These are phyloP conservation scores for Tranzscheliella williamsii DNA, from an alignment of 1,284 basidiomycete genomes.

Conservation along the genomic window DNA sequence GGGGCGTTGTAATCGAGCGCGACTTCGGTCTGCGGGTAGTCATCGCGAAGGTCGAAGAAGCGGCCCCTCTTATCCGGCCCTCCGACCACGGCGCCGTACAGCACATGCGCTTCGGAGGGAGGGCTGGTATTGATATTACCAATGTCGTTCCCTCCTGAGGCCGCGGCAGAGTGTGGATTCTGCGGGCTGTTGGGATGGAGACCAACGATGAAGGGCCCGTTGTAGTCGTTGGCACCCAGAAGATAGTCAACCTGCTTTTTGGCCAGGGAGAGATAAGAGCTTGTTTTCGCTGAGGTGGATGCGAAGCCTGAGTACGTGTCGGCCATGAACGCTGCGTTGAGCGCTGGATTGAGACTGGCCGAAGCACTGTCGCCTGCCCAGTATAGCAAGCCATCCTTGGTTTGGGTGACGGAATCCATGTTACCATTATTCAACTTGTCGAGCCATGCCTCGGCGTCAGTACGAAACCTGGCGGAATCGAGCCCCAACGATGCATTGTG, in stretches of 20 bases:
- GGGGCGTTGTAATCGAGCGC: conserved; percentile 75
- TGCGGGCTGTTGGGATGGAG: conserved; percentile 82
- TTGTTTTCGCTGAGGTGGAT: conserved; percentile 66
- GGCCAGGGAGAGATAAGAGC: conserved; percentile 73
- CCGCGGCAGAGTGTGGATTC: conserved; percentile 84
- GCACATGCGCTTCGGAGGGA: conserved; percentile 70
- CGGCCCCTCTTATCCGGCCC: conserved; percentile 77
- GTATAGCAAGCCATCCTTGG: conserved; percentile 74
- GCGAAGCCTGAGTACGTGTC: conserved; percentile 73
- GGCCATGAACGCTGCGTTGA: conserved; percentile 82
- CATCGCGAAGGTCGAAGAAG: conserved; percentile 80
- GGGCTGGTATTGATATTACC: conserved; percentile 73
- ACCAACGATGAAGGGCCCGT: conserved; percentile 78
- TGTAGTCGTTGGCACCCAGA: conserved; percentile 85
- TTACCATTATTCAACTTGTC: conserved; percentile 71
- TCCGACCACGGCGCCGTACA: conserved; percentile 85
- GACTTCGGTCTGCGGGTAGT: conserved; percentile 79
- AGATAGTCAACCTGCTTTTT: conserved; percentile 77
- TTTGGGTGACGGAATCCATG: conserved; percentile 60
- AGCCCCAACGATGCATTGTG: conserved; percentile 67
- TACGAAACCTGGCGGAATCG: conserved; percentile 72
- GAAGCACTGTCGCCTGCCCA: conserved; percentile 78
- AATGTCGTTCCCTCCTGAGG: conserved; percentile 75
- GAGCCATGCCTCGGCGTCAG: conserved; percentile 74
- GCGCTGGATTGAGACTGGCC: conserved; percentile 79